These are phyloP conservation scores for Microbotryum intermedium DNA, from an alignment of 1,284 basidiomycete species.

Conservation along the genomic window DNA sequence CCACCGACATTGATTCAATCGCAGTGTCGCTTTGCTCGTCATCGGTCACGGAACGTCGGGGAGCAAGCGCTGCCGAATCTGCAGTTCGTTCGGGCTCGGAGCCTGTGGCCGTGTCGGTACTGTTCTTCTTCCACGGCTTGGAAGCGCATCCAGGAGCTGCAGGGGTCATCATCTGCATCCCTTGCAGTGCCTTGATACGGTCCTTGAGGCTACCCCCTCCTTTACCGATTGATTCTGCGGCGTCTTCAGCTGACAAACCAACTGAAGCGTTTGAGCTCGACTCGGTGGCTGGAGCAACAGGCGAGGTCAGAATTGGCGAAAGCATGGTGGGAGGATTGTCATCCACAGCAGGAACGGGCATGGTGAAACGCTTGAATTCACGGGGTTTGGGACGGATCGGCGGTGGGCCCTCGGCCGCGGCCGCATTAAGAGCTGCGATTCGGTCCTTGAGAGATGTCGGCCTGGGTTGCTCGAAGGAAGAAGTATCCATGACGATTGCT, in stretches of 20 bases:
- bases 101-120: slow-evolving; percentile 39
- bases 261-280: background rate
- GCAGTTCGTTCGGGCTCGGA: slow-evolving; percentile 19
- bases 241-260: slow-evolving; percentile 24
- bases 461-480: slow-evolving; percentile 10
- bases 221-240: slow-evolving; percentile 18
- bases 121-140: slow-evolving; percentile 50
- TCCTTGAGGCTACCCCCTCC: slow-evolving; percentile 58
- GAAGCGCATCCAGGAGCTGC: slow-evolving; percentile 54
- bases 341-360: slow-evolving; percentile 36
- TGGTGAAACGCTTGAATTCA: slow-evolving; percentile 45
- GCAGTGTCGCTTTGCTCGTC: too few species aligned
- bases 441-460: slow-evolving; percentile 40
- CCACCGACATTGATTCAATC: too few species aligned
- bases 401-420: slow-evolving; percentile 42
- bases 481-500: background rate
- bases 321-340: too few species aligned
- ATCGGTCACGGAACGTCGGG: too few species aligned
- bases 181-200: slow-evolving; percentile 82
- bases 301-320: background rate
- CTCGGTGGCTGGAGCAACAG: background rate
- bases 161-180: slow-evolving; percentile 47
- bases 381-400: slow-evolving; percentile 50
- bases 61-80: slow-evolving; percentile 8
- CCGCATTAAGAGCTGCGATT: slow-evolving; percentile 42